A percentile compares a stretch with the other conserved stretches of the same genome.
Conservation (phyloP, 2,329 filamentous ascomycete genomes). For the Trichoderma polysporum region DNA sequence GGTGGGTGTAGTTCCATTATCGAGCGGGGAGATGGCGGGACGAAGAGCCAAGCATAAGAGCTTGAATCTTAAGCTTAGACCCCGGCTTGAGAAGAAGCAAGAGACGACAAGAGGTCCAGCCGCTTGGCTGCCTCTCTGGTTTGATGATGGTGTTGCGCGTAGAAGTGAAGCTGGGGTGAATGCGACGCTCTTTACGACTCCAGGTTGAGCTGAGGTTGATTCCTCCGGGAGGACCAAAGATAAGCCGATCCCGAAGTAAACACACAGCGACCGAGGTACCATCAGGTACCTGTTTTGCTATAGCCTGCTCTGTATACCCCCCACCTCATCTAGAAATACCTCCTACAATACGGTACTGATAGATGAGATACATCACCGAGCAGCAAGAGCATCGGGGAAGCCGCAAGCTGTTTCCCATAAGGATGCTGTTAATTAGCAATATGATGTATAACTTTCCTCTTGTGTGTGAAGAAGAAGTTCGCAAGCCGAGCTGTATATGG, state of each 20-base stretch:
- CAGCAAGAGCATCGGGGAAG: background rate
- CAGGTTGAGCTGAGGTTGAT: background rate
- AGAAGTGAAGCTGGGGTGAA: background rate
- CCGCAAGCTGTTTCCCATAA: background rate
- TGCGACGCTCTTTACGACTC: background rate
- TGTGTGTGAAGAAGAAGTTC: background rate
- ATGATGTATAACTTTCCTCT: background rate
- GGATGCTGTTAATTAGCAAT: background rate
- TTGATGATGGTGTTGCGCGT: background rate
- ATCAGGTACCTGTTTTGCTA: background rate
- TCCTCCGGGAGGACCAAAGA: background rate
- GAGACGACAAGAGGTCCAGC: background rate
- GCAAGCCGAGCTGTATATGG: background rate
- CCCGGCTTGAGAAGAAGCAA: background rate
- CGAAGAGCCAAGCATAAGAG: background rate
- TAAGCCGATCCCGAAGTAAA: background rate
- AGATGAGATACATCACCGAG: background rate
- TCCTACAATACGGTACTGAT: background rate
- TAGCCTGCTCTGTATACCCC: background rate
- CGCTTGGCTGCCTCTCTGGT: background rate
- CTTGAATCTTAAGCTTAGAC: background rate
- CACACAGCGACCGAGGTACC: background rate
- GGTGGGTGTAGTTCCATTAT: background rate
- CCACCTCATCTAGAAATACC: background rate
- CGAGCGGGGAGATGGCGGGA: conserved; percentile 1